Evolutionary conservation across 78 protist genomes (phyloP).

Genomic region (Dictyostelium citrinum): DNA sequence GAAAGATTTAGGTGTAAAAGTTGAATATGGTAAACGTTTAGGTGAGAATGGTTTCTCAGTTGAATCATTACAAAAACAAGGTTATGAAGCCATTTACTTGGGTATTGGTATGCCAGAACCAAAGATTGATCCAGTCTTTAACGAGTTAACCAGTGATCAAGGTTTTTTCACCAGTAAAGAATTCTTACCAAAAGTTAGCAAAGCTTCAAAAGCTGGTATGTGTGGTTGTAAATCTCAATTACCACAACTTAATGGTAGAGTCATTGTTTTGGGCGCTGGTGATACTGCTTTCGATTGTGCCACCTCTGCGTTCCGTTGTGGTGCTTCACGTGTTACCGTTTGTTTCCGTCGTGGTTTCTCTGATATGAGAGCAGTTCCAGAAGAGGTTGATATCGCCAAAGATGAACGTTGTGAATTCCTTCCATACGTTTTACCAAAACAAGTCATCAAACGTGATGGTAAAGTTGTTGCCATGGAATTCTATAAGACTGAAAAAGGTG

Average conservation of each 20-base stretch:
- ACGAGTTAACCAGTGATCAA: conserved; percentile 44
- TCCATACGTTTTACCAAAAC: conserved; percentile 86
- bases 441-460: conserved; percentile 83
- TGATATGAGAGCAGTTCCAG: conserved; percentile 94
- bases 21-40: conserved; percentile 71
- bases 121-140: conserved; percentile 69
- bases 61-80: conserved; percentile 82
- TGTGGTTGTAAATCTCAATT: conserved; percentile 84
- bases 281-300: conserved; percentile 99
- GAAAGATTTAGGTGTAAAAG: conserved; percentile 95
- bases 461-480: conserved; percentile 85
- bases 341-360: conserved; percentile 89
- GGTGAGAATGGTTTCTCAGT: conserved; percentile 83
- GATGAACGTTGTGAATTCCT: conserved; percentile 90
- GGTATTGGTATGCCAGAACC: conserved; percentile 94
- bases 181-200: conserved; percentile 88
- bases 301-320: conserved; percentile 95
- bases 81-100: conserved; percentile 90
- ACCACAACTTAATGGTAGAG: conserved; percentile 90
- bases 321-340: conserved; percentile 91
- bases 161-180: conserved; percentile 92
- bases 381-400: conserved; percentile 91
- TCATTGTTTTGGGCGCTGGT: conserved; percentile 98
- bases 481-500: conserved; percentile 84
- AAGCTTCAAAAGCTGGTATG: conserved; percentile 93